These are phyloP conservation scores for Corniculantispora saksenae DNA, from an alignment of 2,329 filamentous ascomycete species.

Conservation along the genomic window DNA sequence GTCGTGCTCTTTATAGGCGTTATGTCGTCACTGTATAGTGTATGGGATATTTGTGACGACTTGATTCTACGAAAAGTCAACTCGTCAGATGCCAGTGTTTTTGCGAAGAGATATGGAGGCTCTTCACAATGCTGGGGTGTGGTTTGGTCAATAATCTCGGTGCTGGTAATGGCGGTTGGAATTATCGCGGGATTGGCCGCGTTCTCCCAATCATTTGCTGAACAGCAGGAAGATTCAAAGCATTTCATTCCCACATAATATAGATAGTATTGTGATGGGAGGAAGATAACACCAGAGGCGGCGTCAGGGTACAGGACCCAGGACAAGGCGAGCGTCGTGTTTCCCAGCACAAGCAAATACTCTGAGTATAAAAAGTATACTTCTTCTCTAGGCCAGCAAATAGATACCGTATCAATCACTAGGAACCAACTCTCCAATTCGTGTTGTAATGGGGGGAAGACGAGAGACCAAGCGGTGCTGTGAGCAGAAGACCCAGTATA, in stretches of 20 bases:
- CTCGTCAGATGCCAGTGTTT: slow-evolving; percentile 75
- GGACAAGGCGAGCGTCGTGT: no score
- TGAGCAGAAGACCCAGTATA: no score
- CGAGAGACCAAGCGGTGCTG: no score
- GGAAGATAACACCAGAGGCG: no score
- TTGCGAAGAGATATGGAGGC: slow-evolving; percentile 75
- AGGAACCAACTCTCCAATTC: no score
- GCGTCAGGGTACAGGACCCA: no score
- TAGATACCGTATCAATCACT: no score
- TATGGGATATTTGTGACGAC: slow-evolving; percentile 86
- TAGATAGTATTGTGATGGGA: not conserved
- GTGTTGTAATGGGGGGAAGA: no score
- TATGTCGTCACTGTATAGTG: slow-evolving; percentile 78
- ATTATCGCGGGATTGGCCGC: slow-evolving; percentile 78
- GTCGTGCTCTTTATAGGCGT: slow-evolving; percentile 80
- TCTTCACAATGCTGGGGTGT: slow-evolving; percentile 81
- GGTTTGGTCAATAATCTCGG: slow-evolving; percentile 73
- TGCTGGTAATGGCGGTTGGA: slow-evolving; percentile 69
- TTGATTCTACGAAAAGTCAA: slow-evolving; percentile 80
- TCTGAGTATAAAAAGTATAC: no score
- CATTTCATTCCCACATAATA: slow-evolving; percentile 58
- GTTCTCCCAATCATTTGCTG: slow-evolving; percentile 67
- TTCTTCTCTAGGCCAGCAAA: no score
- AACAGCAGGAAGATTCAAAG: slow-evolving; percentile 70
- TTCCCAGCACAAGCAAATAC: no score